Conservation (phyloP, 2,329 filamentous ascomycete genomes). For the Scedosporium boydii region DNA sequence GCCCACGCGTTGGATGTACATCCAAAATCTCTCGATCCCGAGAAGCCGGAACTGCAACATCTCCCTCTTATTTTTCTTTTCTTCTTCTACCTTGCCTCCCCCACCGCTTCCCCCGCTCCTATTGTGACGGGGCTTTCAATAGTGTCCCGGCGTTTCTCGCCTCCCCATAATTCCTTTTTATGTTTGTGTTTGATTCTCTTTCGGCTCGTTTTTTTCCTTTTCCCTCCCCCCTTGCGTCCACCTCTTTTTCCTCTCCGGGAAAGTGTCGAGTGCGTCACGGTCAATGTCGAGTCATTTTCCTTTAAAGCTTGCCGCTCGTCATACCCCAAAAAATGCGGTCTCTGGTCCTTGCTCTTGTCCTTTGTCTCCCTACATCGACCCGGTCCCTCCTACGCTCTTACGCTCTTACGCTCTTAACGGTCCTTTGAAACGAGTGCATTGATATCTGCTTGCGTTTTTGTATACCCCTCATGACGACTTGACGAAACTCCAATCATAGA, state of each 20-base stretch:
- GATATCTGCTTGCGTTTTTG: no score
- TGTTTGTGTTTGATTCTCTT: not conserved
- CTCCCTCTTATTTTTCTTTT: not conserved
- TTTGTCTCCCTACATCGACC: not conserved
- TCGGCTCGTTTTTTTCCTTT: not conserved
- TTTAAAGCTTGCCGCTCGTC: no score
- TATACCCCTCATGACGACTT: no score
- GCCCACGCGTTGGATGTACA: not conserved
- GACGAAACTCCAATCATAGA: no score
- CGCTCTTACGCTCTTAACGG: not conserved
- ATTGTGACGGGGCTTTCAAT: not conserved
- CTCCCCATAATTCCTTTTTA: not conserved
- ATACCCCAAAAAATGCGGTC: no score
- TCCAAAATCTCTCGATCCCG: no score
- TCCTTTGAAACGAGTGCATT: no score
- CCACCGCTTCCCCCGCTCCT: not conserved
- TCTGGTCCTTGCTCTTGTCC: not conserved
- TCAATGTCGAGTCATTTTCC: not conserved
- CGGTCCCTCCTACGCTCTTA: not conserved
- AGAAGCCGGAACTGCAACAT: not conserved
- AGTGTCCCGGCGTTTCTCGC: not conserved
- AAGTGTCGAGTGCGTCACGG: no score
- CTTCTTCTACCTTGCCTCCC: not conserved
- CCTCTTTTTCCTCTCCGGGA: not conserved
- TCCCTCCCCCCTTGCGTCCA: not conserved